Conservation (phyloP, 345 rosid species). For the Heritiera fomes region DNA sequence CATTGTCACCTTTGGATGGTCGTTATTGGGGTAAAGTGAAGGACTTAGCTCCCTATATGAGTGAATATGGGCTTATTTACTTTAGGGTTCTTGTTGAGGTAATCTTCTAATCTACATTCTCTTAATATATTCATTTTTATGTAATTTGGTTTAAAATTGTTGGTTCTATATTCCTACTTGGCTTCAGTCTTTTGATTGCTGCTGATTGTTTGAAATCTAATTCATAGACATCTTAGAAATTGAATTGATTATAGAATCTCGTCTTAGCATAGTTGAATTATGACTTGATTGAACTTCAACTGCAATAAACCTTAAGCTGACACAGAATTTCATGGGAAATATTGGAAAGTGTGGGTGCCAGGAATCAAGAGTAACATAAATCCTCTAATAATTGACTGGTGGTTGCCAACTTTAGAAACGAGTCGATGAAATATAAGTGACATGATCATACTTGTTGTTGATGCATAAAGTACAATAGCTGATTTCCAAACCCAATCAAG, state of each 20-base stretch:
- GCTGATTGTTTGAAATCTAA: not conserved
- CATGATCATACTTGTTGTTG: not conserved
- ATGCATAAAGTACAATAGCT: not conserved
- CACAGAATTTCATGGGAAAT: not conserved
- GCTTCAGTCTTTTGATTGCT: not conserved
- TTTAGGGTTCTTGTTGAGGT: slow-evolving; percentile 91
- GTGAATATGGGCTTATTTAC: slow-evolving; percentile 83
- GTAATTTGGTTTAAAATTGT: not conserved
- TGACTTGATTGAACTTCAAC: not conserved
- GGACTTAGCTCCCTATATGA: slow-evolving; percentile 81
- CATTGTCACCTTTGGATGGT: slow-evolving; percentile 90
- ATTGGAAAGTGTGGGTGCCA: not conserved
- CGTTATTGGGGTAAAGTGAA: slow-evolving; percentile 89
- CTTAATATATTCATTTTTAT: not conserved
- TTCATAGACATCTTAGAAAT: not conserved
- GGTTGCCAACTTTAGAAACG: not conserved
- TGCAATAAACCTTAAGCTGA: not conserved
- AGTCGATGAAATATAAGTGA: not conserved
- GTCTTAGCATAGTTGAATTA: not conserved
- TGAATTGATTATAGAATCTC: not conserved
- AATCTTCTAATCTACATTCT: slow-evolving; percentile 1
- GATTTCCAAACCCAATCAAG: not conserved
- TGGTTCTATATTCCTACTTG: not conserved
- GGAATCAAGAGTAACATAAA: not conserved
- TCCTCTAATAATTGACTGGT: not conserved